Percentiles rank a stretch among this genome's conserved stretches.
phyloP scores from a whole-genome alignment of 163 green algal species.

The Chlamydomonas reinhardtii region DNA sequence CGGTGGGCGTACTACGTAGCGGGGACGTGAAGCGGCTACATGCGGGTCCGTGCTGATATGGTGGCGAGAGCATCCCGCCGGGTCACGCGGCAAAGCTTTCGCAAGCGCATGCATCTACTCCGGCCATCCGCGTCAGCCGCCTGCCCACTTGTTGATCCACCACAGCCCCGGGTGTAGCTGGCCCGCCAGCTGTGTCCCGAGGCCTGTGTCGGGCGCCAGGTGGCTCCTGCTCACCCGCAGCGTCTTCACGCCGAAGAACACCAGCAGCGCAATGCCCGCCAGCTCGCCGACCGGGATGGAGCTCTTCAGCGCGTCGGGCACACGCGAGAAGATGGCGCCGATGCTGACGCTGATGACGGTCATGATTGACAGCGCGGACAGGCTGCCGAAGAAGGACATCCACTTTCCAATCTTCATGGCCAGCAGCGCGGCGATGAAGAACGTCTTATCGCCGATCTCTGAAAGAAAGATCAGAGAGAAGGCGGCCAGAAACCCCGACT shows the following conservation, averaged over 20 bases:
- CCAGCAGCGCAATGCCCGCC: conserved; percentile 82
- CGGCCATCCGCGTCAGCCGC: no score
- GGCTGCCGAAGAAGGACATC: conserved; percentile 75
- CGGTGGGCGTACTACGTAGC: no score
- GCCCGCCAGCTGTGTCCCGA: no score
- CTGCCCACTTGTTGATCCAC: no score
- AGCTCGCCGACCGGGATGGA: conserved; percentile 86
- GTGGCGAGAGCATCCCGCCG: no score
- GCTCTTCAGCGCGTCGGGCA: conserved; percentile 83
- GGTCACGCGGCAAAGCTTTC: no score
- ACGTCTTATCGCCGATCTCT: conserved; percentile 96
- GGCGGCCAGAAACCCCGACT: conserved; percentile 82
- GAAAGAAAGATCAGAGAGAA: conserved; percentile 93
- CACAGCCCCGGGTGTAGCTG: no score
- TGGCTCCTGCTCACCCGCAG: conserved; percentile 51
- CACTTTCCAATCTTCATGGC: conserved; percentile 80
- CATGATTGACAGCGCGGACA: conserved; percentile 84
- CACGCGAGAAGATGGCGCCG: conserved; percentile 81
- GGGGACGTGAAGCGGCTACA: no score
- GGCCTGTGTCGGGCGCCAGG: no score
- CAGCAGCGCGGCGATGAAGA: conserved; percentile 91
- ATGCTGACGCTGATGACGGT: conserved; percentile 93
- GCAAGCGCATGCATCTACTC: no score
- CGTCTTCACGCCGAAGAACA: conserved; percentile 87
- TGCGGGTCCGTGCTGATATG: no score